A percentile compares a stretch with the other conserved stretches of the same genome.
phyloP scores from a whole-genome alignment of 2,329 filamentous ascomycete species.

The Neonectria hederae region DNA sequence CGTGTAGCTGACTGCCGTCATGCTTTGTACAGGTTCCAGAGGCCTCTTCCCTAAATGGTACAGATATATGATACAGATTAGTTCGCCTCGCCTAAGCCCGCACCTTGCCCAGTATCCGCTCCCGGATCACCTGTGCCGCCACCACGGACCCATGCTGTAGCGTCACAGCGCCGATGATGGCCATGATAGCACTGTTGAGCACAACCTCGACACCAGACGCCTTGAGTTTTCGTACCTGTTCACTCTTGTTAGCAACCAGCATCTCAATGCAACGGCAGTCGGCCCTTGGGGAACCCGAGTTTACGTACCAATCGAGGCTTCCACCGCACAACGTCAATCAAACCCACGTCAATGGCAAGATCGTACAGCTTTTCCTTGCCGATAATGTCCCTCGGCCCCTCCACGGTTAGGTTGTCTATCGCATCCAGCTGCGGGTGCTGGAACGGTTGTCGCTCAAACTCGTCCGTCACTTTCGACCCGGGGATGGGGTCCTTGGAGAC shows the following conservation, averaged over 20 bases:
- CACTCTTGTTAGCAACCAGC: constrained; percentile 11
- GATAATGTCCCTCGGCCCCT: constrained; percentile 69
- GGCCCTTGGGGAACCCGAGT: neutral
- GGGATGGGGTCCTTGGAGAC: constrained; percentile 46
- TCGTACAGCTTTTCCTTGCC: constrained; percentile 71
- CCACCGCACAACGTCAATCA: constrained; percentile 85
- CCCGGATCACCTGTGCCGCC: constrained; percentile 77
- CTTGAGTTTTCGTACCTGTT: constrained; percentile 70
- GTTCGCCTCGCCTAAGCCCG: constrained; percentile 20
- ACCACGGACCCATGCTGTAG: constrained; percentile 85
- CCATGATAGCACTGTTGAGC: constrained; percentile 80
- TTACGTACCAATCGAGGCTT: constrained; percentile 79
- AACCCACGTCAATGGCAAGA: constrained; percentile 75
- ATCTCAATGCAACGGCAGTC: neutral
- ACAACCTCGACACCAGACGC: constrained; percentile 80
- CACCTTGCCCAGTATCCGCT: constrained; percentile 71
- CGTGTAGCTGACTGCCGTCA: constrained; percentile 30
- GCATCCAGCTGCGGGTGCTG: constrained; percentile 74
- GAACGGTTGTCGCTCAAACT: constrained; percentile 71
- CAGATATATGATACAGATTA: constrained; percentile 46
- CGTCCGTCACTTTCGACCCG: constrained; percentile 49
- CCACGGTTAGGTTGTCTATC: constrained; percentile 74
- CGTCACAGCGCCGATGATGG: constrained; percentile 88
- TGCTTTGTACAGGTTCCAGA: constrained; percentile 41
- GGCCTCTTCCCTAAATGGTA: constrained; percentile 42